Base-by-base conservation (phyloP, 352 stramenopile genomes). In the Globisporangium irregulare region DNA sequence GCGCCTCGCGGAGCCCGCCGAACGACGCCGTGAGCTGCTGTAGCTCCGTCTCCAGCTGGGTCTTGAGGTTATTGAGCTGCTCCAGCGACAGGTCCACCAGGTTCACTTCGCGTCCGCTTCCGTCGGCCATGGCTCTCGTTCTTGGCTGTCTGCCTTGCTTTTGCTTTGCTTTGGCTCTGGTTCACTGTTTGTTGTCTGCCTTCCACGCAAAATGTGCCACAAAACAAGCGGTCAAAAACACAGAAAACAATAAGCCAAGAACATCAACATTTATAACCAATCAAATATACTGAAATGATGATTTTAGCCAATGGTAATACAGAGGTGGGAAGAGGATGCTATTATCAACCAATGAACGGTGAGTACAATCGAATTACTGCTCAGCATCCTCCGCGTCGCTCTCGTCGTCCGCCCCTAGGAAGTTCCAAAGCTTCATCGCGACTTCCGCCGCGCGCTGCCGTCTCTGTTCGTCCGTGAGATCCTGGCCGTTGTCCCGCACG, bases 51-150 rank as follows among this genome's bases (percentile, higher is more conserved):
- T 95, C 87, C 60, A 93, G 72, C 75, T 98, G 90, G 4, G 88
- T 78, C 78, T 97, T 97, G 50, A 98, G 77, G 73, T 91, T 78
- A 73, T 92, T 96, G 18, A 98, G 84, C 86, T 98, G 91, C 72
- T 98, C 94, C 36, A 98, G 80, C 65, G 86, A 92, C 79, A 98
- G 87, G 59, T 92, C 80, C 75, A 92, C 82, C 32, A 94, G 73
- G 74, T 90, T 94, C 66, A 94, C 80, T 68, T 91, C 83, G 50
- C 54, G 64, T 10, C 65, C 65, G 50, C 65, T 66, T 29, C 51
- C 51, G 58, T 87, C 76, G 59, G 80, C 80, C 81, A 88, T 90
- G 9, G 9, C 73, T 6, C 20, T 46, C 54, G 25, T 29, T 59
- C 62, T 15, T 62, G 34, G 56, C 64, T 32, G 27, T 18, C 14